A percentile compares a stretch with the other conserved stretches of the same genome.
Conservation (phyloP, 805 yeast species). For the Candida nitratophila region DNA sequence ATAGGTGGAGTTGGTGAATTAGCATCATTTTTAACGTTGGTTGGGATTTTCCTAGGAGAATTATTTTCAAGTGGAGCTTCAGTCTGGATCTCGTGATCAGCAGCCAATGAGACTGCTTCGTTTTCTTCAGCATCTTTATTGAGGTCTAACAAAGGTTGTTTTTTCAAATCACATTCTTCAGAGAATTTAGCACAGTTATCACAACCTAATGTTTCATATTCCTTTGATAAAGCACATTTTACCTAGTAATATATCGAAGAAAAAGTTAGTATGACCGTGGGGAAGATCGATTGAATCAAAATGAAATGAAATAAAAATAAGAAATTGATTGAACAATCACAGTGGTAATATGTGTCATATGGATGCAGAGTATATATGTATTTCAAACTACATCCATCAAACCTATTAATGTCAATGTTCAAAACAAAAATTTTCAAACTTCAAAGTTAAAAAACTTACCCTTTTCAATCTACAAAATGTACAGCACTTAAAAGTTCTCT, state of each 20-base stretch:
- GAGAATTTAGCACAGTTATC: slow-evolving; percentile 4
- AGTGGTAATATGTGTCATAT: too few relatives aligned
- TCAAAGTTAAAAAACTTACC: slow-evolving; percentile 3
- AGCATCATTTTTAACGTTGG: neutral
- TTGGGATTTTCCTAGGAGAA: too few relatives aligned
- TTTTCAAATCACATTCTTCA: slow-evolving; percentile 2
- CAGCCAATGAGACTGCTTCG: too few relatives aligned
- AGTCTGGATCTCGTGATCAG: too few relatives aligned
- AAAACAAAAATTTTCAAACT: too few relatives aligned
- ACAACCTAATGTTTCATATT: slow-evolving; percentile 11
- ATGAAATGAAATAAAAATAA: neutral
- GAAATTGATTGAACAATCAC: neutral
- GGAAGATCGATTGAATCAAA: neutral
- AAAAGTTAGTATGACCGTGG: too few relatives aligned
- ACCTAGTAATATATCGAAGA: slow-evolving; percentile 1
- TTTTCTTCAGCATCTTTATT: too few relatives aligned
- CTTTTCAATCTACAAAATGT: slow-evolving; percentile 19
- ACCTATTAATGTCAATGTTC: too few relatives aligned
- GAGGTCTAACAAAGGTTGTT: neutral
- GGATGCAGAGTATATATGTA: too few relatives aligned
- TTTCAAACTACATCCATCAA: too few relatives aligned
- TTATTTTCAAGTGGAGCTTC: too few relatives aligned
- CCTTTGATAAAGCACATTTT: slow-evolving; percentile 8
- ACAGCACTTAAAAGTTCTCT: slow-evolving; percentile 24
- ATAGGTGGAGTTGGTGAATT: neutral